phyloP scores from a whole-genome alignment of 345 rosid species.

The Laguncularia racemosa region DNA sequence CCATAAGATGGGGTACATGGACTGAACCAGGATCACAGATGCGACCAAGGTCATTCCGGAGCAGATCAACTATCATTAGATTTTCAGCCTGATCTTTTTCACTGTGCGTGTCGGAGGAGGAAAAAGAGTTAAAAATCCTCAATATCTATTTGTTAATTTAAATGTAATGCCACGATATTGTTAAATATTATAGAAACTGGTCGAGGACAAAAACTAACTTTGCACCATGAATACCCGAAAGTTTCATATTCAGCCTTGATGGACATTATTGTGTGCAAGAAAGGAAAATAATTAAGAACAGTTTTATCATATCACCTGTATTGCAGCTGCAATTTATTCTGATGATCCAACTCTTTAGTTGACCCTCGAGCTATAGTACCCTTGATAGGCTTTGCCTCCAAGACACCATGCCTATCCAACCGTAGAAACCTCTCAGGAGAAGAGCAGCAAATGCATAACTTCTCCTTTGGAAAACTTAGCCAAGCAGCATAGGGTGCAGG shows the following conservation, averaged over 20 bases:
- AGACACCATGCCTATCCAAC: conserved; percentile 53
- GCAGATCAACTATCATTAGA: conserved; percentile 94
- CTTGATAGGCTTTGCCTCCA: conserved; percentile 90
- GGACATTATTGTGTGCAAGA: too few species aligned
- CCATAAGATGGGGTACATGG: conserved; percentile 91
- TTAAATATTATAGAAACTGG: too few species aligned
- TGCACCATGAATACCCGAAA: too few species aligned
- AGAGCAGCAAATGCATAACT: conserved; percentile 70
- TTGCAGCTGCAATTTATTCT: conserved; percentile 54
- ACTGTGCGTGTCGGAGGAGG: conserved; percentile 26
- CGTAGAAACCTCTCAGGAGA: conserved; percentile 93
- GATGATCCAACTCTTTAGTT: conserved; percentile 62
- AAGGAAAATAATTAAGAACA: not conserved
- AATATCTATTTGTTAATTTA: too few species aligned
- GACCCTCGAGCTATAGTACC: conserved; percentile 87
- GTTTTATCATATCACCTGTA: conserved; percentile 43
- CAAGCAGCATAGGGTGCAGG: conserved; percentile 95
- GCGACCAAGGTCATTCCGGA: conserved; percentile 90
- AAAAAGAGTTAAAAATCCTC: not conserved
- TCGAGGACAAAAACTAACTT: too few species aligned
- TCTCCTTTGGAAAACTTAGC: conserved; percentile 70
- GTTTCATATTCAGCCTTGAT: too few species aligned
- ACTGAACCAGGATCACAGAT: conserved; percentile 90
- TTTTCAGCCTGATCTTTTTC: conserved; percentile 98
- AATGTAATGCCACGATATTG: not conserved